A percentile compares a stretch with the other conserved stretches of the same genome.
phyloP scores from a whole-genome alignment of 176 grass and related monocot species.

The Phoenix roebelenii region DNA sequence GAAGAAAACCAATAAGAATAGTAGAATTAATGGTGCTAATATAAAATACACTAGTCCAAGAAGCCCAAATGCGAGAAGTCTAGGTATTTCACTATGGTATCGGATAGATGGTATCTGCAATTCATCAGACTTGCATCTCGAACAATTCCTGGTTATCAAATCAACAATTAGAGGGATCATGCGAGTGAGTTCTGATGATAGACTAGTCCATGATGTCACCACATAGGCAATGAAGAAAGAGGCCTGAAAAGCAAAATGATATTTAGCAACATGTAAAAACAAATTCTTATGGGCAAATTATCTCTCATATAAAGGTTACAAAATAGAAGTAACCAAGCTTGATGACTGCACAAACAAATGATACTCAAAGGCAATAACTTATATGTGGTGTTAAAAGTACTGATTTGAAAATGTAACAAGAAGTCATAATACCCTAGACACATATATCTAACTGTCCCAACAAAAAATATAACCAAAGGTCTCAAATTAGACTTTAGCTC shows the following conservation, averaged over 20 bases:
- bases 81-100: constrained; percentile 92
- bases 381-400: too few species aligned
- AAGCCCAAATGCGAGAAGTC: constrained; percentile 81
- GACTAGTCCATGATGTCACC: constrained; percentile 88
- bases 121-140: constrained; percentile 44
- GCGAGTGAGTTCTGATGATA: constrained; percentile 74
- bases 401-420: too few species aligned
- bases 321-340: too few species aligned
- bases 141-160: constrained; percentile 39
- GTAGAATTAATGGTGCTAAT: constrained; percentile 80
- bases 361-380: too few species aligned
- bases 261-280: constrained; percentile 19
- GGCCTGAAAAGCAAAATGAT: constrained; percentile 35
- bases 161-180: constrained; percentile 38
- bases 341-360: too few species aligned
- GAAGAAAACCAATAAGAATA: constrained; percentile 85
- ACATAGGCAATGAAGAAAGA: constrained; percentile 95
- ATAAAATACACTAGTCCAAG: constrained; percentile 76
- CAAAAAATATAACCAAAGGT: neutral
- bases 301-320: too few species aligned
- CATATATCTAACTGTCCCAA: too few species aligned
- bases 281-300: neutral
- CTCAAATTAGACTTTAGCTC: neutral
- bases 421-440: too few species aligned
- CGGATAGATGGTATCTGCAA: constrained; percentile 54